These are phyloP conservation scores for Spathaspora girioi DNA, from an alignment of 805 yeast species.

Conservation along the genomic window DNA sequence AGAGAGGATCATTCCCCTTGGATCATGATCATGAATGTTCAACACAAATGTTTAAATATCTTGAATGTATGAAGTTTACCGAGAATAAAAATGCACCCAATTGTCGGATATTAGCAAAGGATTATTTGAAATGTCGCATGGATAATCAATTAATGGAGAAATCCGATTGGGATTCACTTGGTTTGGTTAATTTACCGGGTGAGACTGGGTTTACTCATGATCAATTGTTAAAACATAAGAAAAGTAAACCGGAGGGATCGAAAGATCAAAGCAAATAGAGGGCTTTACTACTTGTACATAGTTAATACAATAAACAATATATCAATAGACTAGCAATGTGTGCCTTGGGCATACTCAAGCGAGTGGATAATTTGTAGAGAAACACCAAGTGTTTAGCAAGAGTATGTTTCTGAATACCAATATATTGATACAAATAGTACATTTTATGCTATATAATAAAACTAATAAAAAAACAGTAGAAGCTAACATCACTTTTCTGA, in stretches of 20 bases:
- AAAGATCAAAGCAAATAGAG: neutral
- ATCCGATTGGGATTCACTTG: slow-evolving; percentile 42
- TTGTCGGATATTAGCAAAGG: slow-evolving; percentile 80
- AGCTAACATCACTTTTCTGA: neutral
- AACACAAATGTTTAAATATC: slow-evolving; percentile 66
- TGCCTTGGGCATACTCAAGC: no score
- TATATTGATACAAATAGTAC: neutral
- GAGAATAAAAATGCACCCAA: slow-evolving; percentile 86
- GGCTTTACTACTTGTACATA: neutral
- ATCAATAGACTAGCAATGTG: neutral
- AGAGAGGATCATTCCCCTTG: slow-evolving; percentile 91
- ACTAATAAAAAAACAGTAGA: neutral
- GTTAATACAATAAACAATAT: neutral
- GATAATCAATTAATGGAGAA: slow-evolving; percentile 51
- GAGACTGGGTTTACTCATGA: slow-evolving; percentile 13
- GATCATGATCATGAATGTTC: slow-evolving; percentile 87
- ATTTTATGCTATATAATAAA: neutral
- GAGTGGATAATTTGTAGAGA: no score
- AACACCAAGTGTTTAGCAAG: no score
- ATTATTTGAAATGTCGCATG: slow-evolving; percentile 85
- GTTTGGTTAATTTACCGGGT: slow-evolving; percentile 40
- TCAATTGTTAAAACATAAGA: slow-evolving; percentile 2
- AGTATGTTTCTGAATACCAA: no score
- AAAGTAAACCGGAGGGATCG: neutral
- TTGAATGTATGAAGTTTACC: slow-evolving; percentile 74